A percentile compares a stretch with the other conserved stretches of the same genome.
phyloP scores from a whole-genome alignment of 768 basidiomycete genomes.

The Tephrocybe sp. region DNA sequence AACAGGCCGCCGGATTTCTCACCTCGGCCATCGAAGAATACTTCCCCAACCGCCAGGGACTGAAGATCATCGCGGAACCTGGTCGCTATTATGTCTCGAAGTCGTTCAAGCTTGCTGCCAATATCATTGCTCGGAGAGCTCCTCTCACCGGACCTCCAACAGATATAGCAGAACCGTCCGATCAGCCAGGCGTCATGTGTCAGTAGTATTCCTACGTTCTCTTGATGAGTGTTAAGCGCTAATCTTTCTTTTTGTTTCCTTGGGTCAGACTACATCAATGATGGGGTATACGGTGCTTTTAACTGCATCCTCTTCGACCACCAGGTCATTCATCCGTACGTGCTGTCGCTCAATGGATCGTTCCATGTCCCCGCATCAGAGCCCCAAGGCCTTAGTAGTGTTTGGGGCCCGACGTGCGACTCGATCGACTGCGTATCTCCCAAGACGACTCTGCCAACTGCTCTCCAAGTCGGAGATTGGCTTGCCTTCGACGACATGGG shows the following conservation, averaged over 20 bases:
- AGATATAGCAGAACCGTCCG: slow-evolving; percentile 28
- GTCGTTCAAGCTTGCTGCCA: slow-evolving; percentile 90
- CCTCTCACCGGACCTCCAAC: slow-evolving; percentile 38
- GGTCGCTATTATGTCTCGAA: slow-evolving; percentile 92
- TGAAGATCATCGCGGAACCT: slow-evolving; percentile 93
- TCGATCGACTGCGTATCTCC: slow-evolving; percentile 91
- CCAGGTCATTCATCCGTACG: slow-evolving; percentile 84
- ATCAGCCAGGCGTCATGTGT: slow-evolving; percentile 82
- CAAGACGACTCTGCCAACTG: slow-evolving; percentile 58
- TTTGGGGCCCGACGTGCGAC: slow-evolving; percentile 99
- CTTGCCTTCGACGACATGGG: slow-evolving; percentile 98
- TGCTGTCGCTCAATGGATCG: slow-evolving; percentile 67
- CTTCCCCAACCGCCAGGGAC: slow-evolving; percentile 71
- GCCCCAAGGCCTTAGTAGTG: slow-evolving; percentile 56
- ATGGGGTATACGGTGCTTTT: slow-evolving; percentile 97
- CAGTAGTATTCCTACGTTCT: slow-evolving; percentile 34
- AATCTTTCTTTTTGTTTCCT: slow-evolving; percentile 13
- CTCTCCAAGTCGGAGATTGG: slow-evolving; percentile 93
- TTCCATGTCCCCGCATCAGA: slow-evolving; percentile 54
- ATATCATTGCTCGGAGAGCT: slow-evolving; percentile 88
- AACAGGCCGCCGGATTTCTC: slow-evolving; percentile 72
- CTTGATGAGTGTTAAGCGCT: slow-evolving; percentile 1
- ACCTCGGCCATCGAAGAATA: slow-evolving; percentile 68
- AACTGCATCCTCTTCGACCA: slow-evolving; percentile 99
- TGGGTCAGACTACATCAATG: slow-evolving; percentile 92